phyloP scores from a whole-genome alignment of 1,139 yeast genomes.

The Candida tunisiensis region DNA sequence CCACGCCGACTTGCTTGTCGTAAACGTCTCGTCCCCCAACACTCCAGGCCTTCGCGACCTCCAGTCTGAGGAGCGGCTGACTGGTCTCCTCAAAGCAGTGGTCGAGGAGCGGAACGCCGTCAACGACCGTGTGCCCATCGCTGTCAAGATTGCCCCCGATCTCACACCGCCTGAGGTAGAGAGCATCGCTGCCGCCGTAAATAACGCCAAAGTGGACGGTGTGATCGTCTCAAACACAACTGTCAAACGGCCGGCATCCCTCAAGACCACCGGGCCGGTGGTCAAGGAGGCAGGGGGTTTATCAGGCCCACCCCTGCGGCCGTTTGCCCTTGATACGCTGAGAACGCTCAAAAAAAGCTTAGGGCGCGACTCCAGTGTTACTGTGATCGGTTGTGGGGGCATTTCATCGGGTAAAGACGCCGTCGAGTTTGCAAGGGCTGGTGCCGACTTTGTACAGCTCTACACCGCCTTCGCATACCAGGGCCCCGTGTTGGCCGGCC shows the following conservation, averaged over 20 bases:
- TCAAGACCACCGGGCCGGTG: conserved; percentile 32
- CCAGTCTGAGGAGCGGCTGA: conserved; percentile 61
- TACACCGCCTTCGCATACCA: conserved; percentile 86
- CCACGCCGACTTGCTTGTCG: conserved; percentile 74
- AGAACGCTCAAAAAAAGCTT: conserved; percentile 55
- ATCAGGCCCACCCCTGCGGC: conserved; percentile 86
- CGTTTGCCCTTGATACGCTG: conserved; percentile 56
- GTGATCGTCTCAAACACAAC: conserved; percentile 89
- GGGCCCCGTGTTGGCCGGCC: conserved; percentile 79
- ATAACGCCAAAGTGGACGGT: conserved; percentile 68
- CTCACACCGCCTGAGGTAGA: conserved; percentile 65
- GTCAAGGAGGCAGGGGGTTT: conserved; percentile 66
- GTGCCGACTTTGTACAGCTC: conserved; percentile 74
- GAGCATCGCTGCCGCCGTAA: conserved; percentile 72
- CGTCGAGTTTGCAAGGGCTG: conserved; percentile 81
- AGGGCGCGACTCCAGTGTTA: conserved; percentile 48
- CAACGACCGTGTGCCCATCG: conserved; percentile 31
- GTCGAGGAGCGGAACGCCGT: conserved; percentile 20
- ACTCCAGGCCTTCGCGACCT: conserved; percentile 88
- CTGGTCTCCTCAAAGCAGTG: conserved; percentile 41
- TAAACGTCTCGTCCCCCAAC: conserved; percentile 92
- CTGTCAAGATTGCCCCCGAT: conserved; percentile 92
- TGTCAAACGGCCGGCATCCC: conserved; percentile 49
- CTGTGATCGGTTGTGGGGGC: conserved; percentile 91
- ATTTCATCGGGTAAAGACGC: conserved; percentile 75